Base-by-base conservation (phyloP, 495 filamentous ascomycete genomes). In the Aspergillus campestris region DNA sequence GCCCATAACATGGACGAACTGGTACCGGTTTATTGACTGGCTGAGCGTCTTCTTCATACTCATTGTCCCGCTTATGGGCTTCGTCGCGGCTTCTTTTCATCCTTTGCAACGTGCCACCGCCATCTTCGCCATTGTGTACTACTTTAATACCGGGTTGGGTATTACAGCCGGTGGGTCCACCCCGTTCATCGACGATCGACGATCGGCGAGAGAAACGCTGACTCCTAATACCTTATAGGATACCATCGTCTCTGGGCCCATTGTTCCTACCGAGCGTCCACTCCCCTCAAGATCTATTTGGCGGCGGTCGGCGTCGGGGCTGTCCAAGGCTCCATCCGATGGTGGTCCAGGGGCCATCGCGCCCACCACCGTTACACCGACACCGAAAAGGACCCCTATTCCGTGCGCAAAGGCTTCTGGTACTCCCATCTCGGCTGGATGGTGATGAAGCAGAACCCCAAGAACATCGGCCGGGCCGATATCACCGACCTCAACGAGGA, bases 361-460 rank as follows among this genome's bases (percentile, higher is more conserved):
- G 84, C 89, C 47, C 89, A 95, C 63, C 89, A 95, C 71, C 82
- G 89, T 51, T 94, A 94, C 62, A 95, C 89, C 70, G 90, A 95
- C 58, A 95, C 89, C 59, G 83, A 89, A 41, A 91, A 94, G 69
- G 89, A 95, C 53, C 89, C 89, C 15, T 95, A 95, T 70, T 88
- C 83, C 39, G 89, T 94, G 48, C 82, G 87, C 65, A 94, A 94
- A 75, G 89, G 89, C 40, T 75, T 94, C 9, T 61, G 87, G 47
- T 94, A 95, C 73, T 89, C 86, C 42, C 89, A 95, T 69, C 71
- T 95, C 42, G 88, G 89, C 58, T 80, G 77, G 77, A 86, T 89
- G 82, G 66, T 89, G 49, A 77, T 88, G 71, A 84, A 86, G 68
- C 85, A 88, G 67, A 87, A 88, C 69, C 83, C 83, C 44, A 82